phyloP scores from a whole-genome alignment of 805 yeast species.

The Kuraishia ogatae region DNA sequence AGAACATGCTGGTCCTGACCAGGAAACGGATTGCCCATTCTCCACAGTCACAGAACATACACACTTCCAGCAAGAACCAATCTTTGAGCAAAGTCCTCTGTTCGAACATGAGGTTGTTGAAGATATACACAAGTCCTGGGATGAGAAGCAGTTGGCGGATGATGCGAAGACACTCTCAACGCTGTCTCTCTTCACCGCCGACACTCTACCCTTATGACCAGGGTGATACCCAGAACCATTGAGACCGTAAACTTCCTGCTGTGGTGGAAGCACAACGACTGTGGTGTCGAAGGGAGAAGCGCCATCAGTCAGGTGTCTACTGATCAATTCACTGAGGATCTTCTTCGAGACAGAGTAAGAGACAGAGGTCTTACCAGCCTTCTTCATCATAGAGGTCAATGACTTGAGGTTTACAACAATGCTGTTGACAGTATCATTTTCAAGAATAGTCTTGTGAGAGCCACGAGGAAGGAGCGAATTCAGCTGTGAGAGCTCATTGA shows the following conservation, averaged over 20 bases:
- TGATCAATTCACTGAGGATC: slow-evolving; percentile 23
- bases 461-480: slow-evolving; percentile 26
- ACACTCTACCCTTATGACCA: slow-evolving; percentile 13
- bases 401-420: slow-evolving; percentile 34
- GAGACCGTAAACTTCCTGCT: slow-evolving; percentile 11
- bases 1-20: slow-evolving; percentile 55
- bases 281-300: slow-evolving; percentile 19
- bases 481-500: slow-evolving; percentile 40
- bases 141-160: slow-evolving; percentile 23
- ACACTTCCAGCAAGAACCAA: slow-evolving; percentile 40
- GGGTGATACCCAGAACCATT: slow-evolving; percentile 5
- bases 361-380: slow-evolving; percentile 31
- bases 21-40: slow-evolving; percentile 36
- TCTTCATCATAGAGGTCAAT: slow-evolving; percentile 29
- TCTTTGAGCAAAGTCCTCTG: slow-evolving; percentile 43
- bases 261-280: slow-evolving; percentile 23
- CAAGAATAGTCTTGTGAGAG: slow-evolving; percentile 9
- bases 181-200: not conserved
- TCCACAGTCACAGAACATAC: slow-evolving; percentile 35
- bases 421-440: slow-evolving; percentile 11
- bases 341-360: slow-evolving; percentile 31
- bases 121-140: slow-evolving; percentile 38
- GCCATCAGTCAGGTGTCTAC: slow-evolving; percentile 9
- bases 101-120: slow-evolving; percentile 40
- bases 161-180: not conserved